Base-by-base conservation (phyloP, 1,284 basidiomycete species). In the Tetrapyrgos nigripes region DNA sequence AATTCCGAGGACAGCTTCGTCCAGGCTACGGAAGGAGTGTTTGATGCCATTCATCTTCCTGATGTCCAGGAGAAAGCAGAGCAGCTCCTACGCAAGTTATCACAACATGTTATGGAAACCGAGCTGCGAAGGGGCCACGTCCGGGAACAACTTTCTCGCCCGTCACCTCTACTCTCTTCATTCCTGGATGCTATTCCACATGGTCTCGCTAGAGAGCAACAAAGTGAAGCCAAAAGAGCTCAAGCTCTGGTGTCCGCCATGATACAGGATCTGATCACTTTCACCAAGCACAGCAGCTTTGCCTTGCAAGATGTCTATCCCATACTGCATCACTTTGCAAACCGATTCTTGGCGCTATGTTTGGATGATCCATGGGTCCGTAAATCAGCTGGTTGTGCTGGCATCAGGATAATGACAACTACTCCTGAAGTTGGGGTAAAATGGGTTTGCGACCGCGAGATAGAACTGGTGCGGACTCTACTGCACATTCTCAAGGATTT, bases 401-500 rank as follows among this genome's bases (percentile, higher is more conserved):
- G 94, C 3, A 89, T 98, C 69, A 85, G 84, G 65, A 86, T 96
- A 57, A 84, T 98, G 75, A 86, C 89, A 0, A 76, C 80, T 55
- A 86, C 88, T 14, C 84, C 90, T 1, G 84, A 89, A 23, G 77
- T 97, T 26, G 91, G 88, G 24, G 78, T 86, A 43, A 87, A 85
- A 64, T 97, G 96, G 93, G 83, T 96, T 50, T 83, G 86, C 61
- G 94, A 97, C 57, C 89, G 95, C 49, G 93, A 97, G 72, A 84
- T 94, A 46, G 97, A 99, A 67, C 88, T 98, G 62, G 87, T 96
- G 52, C 90, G 96, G 47, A 96, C 93, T 4, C 83, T 99, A 31
- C 80, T 99, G 47, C 96, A 96, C 70, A 92, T 97, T 62, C 81
- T 99, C 51, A 98, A 99, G 72, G 97, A 99, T 71, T 92, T 98